Conservation (phyloP, 805 yeast species). For the Yamadazyma scolyti region DNA sequence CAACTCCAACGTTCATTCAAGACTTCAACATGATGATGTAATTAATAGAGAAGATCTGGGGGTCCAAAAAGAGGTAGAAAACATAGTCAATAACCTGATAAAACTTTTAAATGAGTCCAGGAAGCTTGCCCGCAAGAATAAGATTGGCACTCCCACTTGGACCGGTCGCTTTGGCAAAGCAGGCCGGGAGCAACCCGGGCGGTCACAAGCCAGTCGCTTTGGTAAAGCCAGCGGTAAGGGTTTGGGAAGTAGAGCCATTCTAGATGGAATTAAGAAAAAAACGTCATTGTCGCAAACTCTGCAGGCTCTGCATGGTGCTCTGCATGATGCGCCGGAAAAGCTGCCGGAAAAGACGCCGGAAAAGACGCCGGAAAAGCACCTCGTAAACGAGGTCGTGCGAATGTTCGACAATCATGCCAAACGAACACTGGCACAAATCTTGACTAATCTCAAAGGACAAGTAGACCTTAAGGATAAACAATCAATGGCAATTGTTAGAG, state of each 20-base stretch:
- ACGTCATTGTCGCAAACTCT: too few relatives aligned
- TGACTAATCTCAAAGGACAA: conserved; percentile 6
- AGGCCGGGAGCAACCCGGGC: too few relatives aligned
- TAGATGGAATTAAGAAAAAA: too few relatives aligned
- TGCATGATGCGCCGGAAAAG: too few relatives aligned
- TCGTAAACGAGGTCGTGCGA: too few relatives aligned
- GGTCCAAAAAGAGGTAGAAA: conserved; percentile 61
- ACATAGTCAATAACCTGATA: conserved; percentile 51
- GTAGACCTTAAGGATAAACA: conserved; percentile 31
- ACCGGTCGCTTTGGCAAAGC: conserved; percentile 90
- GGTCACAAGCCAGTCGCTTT: too few relatives aligned
- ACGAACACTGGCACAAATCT: conserved; percentile 9
- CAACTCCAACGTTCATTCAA: conserved; percentile 66
- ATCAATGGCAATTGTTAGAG: conserved; percentile 59
- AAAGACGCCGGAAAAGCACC: too few relatives aligned
- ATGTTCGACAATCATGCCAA: not conserved
- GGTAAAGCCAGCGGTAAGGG: conserved; percentile 37
- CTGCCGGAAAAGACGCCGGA: too few relatives aligned
- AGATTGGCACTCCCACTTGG: conserved; percentile 89
- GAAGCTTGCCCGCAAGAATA: conserved; percentile 39
- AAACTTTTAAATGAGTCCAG: conserved; percentile 61
- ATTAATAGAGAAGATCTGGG: conserved; percentile 50
- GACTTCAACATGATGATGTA: conserved; percentile 76
- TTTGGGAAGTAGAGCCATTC: not conserved
- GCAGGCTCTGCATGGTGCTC: too few relatives aligned